Evolutionary conservation across 2,329 filamentous ascomycete genomes (phyloP).

Genomic region (Pseudogymnoascus sp.): DNA sequence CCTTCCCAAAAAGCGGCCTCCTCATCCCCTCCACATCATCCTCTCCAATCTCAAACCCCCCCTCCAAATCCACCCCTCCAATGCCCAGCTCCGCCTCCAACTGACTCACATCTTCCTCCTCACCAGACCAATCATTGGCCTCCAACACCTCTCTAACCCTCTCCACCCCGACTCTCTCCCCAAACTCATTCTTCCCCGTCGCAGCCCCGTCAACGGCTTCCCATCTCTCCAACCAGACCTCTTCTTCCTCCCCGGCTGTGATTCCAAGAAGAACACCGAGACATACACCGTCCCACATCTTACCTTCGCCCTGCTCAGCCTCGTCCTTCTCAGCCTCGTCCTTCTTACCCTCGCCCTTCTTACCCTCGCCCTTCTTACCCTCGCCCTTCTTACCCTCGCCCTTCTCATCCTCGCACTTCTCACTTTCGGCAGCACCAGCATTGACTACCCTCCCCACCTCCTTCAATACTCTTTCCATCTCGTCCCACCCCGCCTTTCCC

Average conservation of each 20-base stretch:
- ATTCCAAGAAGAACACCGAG: slow-evolving; percentile 48
- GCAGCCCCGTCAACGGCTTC: slow-evolving; percentile 52
- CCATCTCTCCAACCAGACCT: slow-evolving; percentile 43
- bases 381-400: too few species aligned
- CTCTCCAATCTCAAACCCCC: slow-evolving; percentile 29
- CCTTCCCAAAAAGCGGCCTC: slow-evolving; percentile 18
- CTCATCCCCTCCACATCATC: slow-evolving; percentile 26
- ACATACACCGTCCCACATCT: slow-evolving; percentile 56
- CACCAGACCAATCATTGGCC: slow-evolving; percentile 53
- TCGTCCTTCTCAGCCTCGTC: too few species aligned
- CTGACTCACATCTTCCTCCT: slow-evolving; percentile 29
- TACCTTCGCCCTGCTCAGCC: not conserved
- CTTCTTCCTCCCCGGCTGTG: slow-evolving; percentile 55
- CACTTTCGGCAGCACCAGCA: slow-evolving; percentile 30
- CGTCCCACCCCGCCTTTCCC: slow-evolving; percentile 16
- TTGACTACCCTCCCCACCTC: slow-evolving; percentile 47
- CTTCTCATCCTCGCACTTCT: too few species aligned
- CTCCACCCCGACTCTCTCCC: slow-evolving; percentile 51
- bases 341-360: too few species aligned
- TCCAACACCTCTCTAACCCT: slow-evolving; percentile 54
- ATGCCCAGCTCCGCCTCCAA: slow-evolving; percentile 29
- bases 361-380: too few species aligned
- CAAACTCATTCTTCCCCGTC: slow-evolving; percentile 47
- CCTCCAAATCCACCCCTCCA: slow-evolving; percentile 26
- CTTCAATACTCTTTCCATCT: slow-evolving; percentile 36